Conservation (phyloP, 2,329 filamentous ascomycete species). For the Claviceps cyperi region DNA sequence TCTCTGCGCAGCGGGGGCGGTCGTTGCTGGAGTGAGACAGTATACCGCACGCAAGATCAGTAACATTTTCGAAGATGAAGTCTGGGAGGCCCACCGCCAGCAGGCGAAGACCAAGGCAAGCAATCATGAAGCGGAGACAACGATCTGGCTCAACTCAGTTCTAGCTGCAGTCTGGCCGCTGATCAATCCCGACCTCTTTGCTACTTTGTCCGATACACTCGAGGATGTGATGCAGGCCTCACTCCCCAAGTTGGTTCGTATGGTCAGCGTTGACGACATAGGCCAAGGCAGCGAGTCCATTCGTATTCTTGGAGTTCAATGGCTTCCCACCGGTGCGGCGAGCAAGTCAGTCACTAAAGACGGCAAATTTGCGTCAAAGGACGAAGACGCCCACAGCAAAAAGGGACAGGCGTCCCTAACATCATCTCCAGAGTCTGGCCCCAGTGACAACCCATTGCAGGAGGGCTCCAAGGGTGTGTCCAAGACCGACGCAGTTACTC, state of each 20-base stretch:
- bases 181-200: constrained; percentile 62
- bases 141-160: constrained; percentile 58
- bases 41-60: constrained; percentile 49
- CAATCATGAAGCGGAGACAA: constrained; percentile 43
- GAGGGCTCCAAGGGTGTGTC: constrained; percentile 13
- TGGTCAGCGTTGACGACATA: constrained; percentile 63
- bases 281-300: constrained; percentile 60
- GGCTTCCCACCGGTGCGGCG: constrained; percentile 58
- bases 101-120: constrained; percentile 29
- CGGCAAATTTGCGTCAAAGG: constrained; percentile 33
- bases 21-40: constrained; percentile 33
- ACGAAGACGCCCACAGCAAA: constrained; percentile 17
- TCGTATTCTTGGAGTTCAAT: constrained; percentile 55
- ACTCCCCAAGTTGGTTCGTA: constrained; percentile 51
- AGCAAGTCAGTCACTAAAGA: constrained; percentile 43
- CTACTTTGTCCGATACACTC: constrained; percentile 51
- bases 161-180: constrained; percentile 57
- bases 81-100: constrained; percentile 50
- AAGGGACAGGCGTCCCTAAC: constrained; percentile 14
- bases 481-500: constrained; percentile 20
- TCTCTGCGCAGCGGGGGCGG: constrained; percentile 15
- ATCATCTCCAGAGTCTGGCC: not conserved
- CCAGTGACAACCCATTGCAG: constrained; percentile 7
- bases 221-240: constrained; percentile 74
- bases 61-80: constrained; percentile 51